A percentile compares a stretch with the other conserved stretches of the same genome.
Conservation (phyloP, 108 stramenopile species). For the Skeletonema menzelii region DNA sequence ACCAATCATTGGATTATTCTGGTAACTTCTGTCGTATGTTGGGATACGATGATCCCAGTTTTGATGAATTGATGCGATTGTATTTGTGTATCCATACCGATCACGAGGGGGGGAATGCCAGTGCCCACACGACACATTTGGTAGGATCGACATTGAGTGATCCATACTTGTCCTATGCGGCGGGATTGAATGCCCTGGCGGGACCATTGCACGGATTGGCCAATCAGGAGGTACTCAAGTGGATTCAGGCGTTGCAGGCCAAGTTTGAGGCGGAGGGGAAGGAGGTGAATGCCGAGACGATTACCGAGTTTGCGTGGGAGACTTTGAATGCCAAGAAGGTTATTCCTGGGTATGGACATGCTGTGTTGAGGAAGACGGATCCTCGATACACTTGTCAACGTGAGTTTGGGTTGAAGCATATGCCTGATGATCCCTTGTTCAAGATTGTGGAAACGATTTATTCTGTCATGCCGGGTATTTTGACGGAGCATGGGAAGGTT, state of each 20-base stretch:
- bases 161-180: slow-evolving; percentile 95
- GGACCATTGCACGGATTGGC: slow-evolving; percentile 99
- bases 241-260: slow-evolving; percentile 93
- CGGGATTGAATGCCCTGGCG: slow-evolving; percentile 96
- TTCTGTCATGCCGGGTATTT: slow-evolving; percentile 95
- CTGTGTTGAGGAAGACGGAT: slow-evolving; percentile 98
- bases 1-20: slow-evolving; percentile 93
- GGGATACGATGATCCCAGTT: slow-evolving; percentile 90
- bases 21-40: slow-evolving; percentile 99
- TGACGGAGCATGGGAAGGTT: slow-evolving; percentile 99
- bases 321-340: slow-evolving; percentile 99
- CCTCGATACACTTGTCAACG: slow-evolving; percentile 99
- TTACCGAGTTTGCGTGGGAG: slow-evolving; percentile 99
- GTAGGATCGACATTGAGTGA: slow-evolving; percentile 96
- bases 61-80: slow-evolving; percentile 99
- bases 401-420: slow-evolving; percentile 99
- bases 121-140: slow-evolving; percentile 98
- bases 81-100: slow-evolving; percentile 99
- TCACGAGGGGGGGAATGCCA: slow-evolving; percentile 99
- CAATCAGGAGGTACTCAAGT: slow-evolving; percentile 98
- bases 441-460: slow-evolving; percentile 99
- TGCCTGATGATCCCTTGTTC: slow-evolving; percentile 98
- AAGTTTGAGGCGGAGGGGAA: slow-evolving; percentile 95
- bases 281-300: slow-evolving; percentile 94
- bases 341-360: slow-evolving; percentile 99